Evolutionary conservation across 257 asterid genomes (phyloP).

Genomic region (Capsicum chinense): DNA sequence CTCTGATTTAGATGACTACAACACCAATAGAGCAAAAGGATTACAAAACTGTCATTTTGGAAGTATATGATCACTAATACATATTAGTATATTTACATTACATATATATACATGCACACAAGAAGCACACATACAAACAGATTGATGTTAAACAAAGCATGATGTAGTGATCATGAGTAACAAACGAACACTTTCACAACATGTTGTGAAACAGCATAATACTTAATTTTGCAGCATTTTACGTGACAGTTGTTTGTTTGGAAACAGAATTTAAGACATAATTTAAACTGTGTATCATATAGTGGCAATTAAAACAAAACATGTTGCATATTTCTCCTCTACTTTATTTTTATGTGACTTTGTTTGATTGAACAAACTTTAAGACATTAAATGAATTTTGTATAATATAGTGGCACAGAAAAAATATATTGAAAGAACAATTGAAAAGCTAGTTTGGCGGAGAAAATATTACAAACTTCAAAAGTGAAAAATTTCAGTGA

Average conservation of each 20-base stretch:
- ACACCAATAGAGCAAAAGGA: background rate
- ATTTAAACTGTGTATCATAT: background rate
- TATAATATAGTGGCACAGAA: background rate
- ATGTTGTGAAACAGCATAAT: background rate
- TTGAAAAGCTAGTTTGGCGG: background rate
- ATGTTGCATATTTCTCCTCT: background rate
- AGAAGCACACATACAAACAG: background rate
- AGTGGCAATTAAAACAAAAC: background rate
- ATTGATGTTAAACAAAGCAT: background rate
- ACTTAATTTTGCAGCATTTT: background rate
- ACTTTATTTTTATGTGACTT: background rate
- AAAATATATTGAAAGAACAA: background rate
- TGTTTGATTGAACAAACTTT: background rate
- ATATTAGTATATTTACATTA: background rate
- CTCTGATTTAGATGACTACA: background rate
- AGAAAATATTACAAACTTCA: background rate
- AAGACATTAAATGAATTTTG: background rate
- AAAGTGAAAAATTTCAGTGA: background rate
- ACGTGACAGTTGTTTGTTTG: background rate
- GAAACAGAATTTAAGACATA: background rate
- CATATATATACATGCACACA: background rate
- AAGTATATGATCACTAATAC: background rate
- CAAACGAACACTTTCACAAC: background rate
- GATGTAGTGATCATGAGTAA: background rate
- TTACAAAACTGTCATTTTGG: conserved; percentile 1